Conservation (phyloP, 2,329 filamentous ascomycete genomes). For the Neopestalotiopsis clavispora region DNA sequence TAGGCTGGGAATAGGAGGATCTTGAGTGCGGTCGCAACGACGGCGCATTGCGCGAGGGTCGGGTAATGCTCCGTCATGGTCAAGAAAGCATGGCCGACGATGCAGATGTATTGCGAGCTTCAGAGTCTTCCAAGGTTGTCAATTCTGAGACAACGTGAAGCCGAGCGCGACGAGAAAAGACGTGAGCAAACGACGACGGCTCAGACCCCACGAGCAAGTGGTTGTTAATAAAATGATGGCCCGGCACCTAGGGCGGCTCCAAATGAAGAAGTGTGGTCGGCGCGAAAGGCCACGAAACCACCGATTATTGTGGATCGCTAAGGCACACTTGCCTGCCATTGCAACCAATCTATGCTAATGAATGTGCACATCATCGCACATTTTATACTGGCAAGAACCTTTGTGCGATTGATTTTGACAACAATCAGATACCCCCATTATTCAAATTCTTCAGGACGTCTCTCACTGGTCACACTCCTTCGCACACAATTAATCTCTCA, state of each 20-base stretch:
- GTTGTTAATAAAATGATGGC: background rate
- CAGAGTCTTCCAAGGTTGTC: background rate
- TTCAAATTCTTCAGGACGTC: too few species aligned
- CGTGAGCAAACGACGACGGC: background rate
- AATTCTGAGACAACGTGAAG: background rate
- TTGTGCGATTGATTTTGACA: too few species aligned
- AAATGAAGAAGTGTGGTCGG: slow-evolving; percentile 2
- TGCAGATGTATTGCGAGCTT: background rate
- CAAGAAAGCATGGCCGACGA: slow-evolving; percentile 18
- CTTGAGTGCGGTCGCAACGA: slow-evolving; percentile 88
- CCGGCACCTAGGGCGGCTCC: background rate
- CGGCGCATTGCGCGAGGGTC: slow-evolving; percentile 84
- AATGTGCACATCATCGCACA: background rate
- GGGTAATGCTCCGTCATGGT: slow-evolving; percentile 83
- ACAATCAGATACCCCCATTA: too few species aligned
- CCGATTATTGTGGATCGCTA: background rate
- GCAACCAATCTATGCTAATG: too few species aligned
- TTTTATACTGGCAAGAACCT: background rate
- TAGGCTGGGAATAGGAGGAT: slow-evolving; percentile 92
- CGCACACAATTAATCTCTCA: too few species aligned
- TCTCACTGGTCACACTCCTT: too few species aligned
- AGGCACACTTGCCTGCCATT: background rate
- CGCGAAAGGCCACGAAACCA: slow-evolving; percentile 14
- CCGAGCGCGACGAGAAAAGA: background rate
- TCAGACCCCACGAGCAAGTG: background rate